These are phyloP conservation scores for Podospora fimiseda DNA, from an alignment of 495 filamentous ascomycete species.

Conservation along the genomic window DNA sequence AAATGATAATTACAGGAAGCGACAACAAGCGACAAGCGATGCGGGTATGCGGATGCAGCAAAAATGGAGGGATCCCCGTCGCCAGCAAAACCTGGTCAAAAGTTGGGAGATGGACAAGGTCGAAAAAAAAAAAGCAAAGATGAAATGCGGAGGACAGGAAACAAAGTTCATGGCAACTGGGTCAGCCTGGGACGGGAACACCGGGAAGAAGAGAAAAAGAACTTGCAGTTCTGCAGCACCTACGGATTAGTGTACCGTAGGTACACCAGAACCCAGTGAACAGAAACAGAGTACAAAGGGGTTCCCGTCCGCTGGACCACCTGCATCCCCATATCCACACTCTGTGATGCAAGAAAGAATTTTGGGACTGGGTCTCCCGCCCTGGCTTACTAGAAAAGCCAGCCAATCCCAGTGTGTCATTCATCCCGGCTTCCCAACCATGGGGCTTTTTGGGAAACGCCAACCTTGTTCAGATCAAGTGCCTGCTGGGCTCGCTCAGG, in stretches of 20 bases:
- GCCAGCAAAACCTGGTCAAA: neutral
- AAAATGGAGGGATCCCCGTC: neutral
- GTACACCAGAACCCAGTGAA: neutral
- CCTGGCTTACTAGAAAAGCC: neutral
- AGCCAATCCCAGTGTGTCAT: neutral
- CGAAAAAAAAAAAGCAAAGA: neutral
- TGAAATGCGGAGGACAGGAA: too few species aligned
- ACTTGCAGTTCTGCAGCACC: constrained; percentile 1
- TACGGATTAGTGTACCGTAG: too few species aligned
- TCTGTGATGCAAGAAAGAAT: too few species aligned
- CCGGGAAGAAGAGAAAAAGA: neutral
- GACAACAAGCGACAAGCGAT: constrained; percentile 1
- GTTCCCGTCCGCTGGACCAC: too few species aligned
- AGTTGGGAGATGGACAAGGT: neutral
- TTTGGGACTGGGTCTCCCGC: neutral
- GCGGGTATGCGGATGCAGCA: neutral
- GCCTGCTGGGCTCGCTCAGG: neutral
- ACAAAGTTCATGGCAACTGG: constrained; percentile 1
- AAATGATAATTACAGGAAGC: neutral
- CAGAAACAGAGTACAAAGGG: neutral
- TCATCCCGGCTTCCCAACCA: neutral
- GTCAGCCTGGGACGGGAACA: too few species aligned
- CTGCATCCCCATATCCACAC: too few species aligned
- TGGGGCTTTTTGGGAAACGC: neutral
- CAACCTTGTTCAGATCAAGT: neutral